Evolutionary conservation across 83 land plant genomes (phyloP).

Genomic region (Picea engelmannii): DNA sequence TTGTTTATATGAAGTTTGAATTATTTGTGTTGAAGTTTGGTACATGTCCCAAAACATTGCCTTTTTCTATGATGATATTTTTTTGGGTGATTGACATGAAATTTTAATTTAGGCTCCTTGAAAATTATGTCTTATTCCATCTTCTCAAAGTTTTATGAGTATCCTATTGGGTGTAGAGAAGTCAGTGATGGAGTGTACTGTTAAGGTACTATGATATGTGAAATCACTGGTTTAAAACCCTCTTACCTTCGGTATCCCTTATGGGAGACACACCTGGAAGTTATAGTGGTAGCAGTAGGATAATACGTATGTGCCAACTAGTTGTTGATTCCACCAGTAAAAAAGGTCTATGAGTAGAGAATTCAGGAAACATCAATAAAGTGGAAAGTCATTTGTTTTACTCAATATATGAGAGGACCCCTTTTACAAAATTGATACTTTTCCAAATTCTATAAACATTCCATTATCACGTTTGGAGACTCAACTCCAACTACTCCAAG

Average conservation of each 20-base stretch:
- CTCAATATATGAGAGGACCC: slow-evolving; percentile 89
- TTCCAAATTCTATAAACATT: slow-evolving; percentile 83
- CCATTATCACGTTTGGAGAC: slow-evolving; percentile 62
- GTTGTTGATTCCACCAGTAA: too few relatives aligned
- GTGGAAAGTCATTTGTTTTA: slow-evolving; percentile 63
- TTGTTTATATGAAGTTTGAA: neutral
- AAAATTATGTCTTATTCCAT: slow-evolving; percentile 50
- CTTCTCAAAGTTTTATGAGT: too few relatives aligned
- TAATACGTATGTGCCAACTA: too few relatives aligned
- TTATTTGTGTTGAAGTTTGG: neutral
- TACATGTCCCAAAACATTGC: neutral
- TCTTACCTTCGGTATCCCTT: too few relatives aligned
- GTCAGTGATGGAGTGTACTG: too few relatives aligned
- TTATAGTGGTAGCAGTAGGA: too few relatives aligned
- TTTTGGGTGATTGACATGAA: neutral
- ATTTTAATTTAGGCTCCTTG: slow-evolving; percentile 40
- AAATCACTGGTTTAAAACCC: too few relatives aligned
- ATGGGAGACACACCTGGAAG: too few relatives aligned
- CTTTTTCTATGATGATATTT: neutral
- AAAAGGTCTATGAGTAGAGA: slow-evolving; percentile 68
- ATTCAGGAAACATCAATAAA: slow-evolving; percentile 37
- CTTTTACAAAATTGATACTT: slow-evolving; percentile 74
- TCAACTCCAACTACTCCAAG: slow-evolving; percentile 35
- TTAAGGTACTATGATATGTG: too few relatives aligned
- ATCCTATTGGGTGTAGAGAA: too few relatives aligned